Evolutionary conservation across 2,329 filamentous ascomycete species (phyloP).

Genomic region (Epichloe coenophiala): DNA sequence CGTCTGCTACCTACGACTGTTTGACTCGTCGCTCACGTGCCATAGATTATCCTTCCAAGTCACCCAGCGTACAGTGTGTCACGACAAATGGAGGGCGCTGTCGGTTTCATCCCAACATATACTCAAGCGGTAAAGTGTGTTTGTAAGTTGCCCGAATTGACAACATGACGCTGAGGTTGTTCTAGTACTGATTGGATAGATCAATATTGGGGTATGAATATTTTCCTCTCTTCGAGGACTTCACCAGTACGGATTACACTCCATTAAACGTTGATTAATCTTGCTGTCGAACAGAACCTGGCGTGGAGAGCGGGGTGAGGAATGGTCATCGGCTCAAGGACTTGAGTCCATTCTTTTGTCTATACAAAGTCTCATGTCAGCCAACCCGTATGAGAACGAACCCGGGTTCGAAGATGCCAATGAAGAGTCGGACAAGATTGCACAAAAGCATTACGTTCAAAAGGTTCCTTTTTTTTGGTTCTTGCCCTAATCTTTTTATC

Average conservation of each 20-base stretch:
- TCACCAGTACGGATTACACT: too few species aligned
- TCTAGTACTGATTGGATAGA: slow-evolving; percentile 25
- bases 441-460: slow-evolving; percentile 60
- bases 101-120: slow-evolving; percentile 96
- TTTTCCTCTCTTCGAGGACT: not conserved
- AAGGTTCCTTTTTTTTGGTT: slow-evolving; percentile 41
- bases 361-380: slow-evolving; percentile 90
- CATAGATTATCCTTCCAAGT: slow-evolving; percentile 67
- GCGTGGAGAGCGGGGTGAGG: slow-evolving; percentile 77
- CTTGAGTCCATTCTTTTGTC: slow-evolving; percentile 89
- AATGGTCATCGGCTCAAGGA: slow-evolving; percentile 94
- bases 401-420: slow-evolving; percentile 78
- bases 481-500: not conserved
- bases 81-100: slow-evolving; percentile 84
- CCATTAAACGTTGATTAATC: not conserved
- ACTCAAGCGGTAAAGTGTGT: slow-evolving; percentile 82
- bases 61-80: slow-evolving; percentile 48
- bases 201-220: slow-evolving; percentile 67
- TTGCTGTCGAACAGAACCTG: slow-evolving; percentile 55
- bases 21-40: not conserved
- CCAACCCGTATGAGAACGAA: slow-evolving; percentile 91
- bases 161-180: not conserved
- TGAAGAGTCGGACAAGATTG: slow-evolving; percentile 53
- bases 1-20: not conserved
- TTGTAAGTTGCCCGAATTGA: slow-evolving; percentile 42